A percentile compares a stretch with the other conserved stretches of the same genome.
Evolutionary conservation across 1,139 yeast genomes (phyloP).

Genomic region (Taphrina communis): DNA sequence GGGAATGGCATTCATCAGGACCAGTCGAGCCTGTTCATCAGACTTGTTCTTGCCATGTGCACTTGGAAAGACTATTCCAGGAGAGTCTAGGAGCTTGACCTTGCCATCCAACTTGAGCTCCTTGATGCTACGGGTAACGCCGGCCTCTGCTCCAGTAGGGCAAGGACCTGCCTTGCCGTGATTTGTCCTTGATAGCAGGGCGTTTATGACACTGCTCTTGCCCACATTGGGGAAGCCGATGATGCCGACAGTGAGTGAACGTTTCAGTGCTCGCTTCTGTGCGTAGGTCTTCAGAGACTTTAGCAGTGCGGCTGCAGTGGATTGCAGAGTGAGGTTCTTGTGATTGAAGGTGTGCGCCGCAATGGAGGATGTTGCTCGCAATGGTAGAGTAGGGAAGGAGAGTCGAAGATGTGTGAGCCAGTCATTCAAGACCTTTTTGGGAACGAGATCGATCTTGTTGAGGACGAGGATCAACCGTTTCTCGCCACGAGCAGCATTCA

Average conservation of each 20-base stretch:
- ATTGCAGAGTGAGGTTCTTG: slow-evolving; percentile 63
- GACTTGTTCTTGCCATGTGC: slow-evolving; percentile 60
- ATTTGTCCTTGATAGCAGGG: slow-evolving; percentile 83
- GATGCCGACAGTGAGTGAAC: slow-evolving; percentile 94
- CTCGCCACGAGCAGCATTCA: slow-evolving; percentile 67
- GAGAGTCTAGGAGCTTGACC: slow-evolving; percentile 87
- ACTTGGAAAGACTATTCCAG: slow-evolving; percentile 96
- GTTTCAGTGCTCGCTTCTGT: slow-evolving; percentile 77
- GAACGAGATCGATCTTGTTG: slow-evolving; percentile 91
- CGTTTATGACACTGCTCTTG: slow-evolving; percentile 91
- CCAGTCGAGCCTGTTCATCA: slow-evolving; percentile 84
- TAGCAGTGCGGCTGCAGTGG: slow-evolving; percentile 75
- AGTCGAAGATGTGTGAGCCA: slow-evolving; percentile 84
- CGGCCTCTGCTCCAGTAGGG: slow-evolving; percentile 98
- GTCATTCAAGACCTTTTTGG: slow-evolving; percentile 76
- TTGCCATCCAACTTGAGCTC: slow-evolving; percentile 92
- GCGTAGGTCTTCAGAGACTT: slow-evolving; percentile 88
- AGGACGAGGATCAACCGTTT: slow-evolving; percentile 84
- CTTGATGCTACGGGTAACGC: slow-evolving; percentile 89
- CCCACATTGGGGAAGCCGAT: slow-evolving; percentile 97
- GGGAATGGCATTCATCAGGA: slow-evolving; percentile 86
- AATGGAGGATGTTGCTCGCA: slow-evolving; percentile 64
- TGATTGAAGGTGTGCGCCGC: slow-evolving; percentile 75
- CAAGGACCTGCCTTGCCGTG: slow-evolving; percentile 66
- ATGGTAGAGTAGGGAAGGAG: slow-evolving; percentile 89